Evolutionary conservation across 1,284 basidiomycete genomes (phyloP), one percentile per base, ranked within the genome.

Genomic region (Mrakiaceae sp.): DNA sequence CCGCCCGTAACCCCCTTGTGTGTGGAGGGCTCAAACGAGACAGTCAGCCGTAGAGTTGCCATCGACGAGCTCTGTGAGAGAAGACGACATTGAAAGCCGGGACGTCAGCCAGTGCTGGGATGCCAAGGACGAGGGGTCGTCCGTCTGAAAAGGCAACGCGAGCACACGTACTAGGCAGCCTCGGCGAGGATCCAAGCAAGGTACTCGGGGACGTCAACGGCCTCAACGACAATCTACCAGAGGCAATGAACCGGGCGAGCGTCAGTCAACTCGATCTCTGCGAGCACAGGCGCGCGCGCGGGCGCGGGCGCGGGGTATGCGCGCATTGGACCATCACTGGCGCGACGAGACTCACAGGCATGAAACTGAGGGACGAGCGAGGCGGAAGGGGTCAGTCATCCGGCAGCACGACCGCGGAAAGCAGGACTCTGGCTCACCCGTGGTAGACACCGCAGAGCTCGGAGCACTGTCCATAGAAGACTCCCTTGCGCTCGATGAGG

Each of bases 381-480:
- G 27, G 27, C 1, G 27, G 27, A 27, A 27, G 27, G 27, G 27
- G 6, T 10, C 3, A 39, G 46, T 47, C 49, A 65, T 67, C 71
- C 60, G 75, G 72, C 67, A 74, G 74, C 73, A 74, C 74, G 58
- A 74, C 27, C 27, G 27, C 27, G 27, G 2, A 27, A 27, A 27
- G 27, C 27, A 27, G 27, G 27, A 27, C 27, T 27, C 27, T 27
- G 27, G 27, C 27, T 27, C 27, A 74, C 46, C 69, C 73, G 64
- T 72, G 72, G 64, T 72, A 72, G 68, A 75, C 74, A 58, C 74
- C 75, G 71, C 75, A 75, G 52, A 75, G 71, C 70, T 74, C 74
- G 58, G 70, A 72, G 71, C 74, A 75, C 72, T 73, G 71, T 67
- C 73, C 70, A 66, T 71, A 73, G 69, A 68, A 73, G 54, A 69